Conservation (phyloP, 2,329 filamentous ascomycete genomes). For the Cladophialophora carrionii region DNA sequence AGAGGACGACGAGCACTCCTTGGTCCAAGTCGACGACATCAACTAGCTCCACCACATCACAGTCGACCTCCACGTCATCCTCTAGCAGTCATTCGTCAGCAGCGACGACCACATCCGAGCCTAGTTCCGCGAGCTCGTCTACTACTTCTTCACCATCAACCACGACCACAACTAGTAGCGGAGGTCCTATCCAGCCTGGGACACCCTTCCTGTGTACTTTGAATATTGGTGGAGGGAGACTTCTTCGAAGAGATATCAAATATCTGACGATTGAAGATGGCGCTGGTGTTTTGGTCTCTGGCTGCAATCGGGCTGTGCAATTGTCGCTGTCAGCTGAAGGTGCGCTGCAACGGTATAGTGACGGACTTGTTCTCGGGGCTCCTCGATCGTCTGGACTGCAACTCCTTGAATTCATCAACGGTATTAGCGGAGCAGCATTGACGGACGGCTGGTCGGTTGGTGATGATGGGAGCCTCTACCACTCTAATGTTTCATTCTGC, state of each 20-base stretch:
- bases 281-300: not conserved
- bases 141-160: not conserved
- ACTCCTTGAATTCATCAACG: conserved; percentile 1
- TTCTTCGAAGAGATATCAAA: not conserved
- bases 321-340: not conserved
- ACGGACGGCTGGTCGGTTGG: not conserved
- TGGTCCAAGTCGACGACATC: not conserved
- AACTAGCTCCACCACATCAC: not conserved
- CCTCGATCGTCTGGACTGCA: not conserved
- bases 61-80: not conserved
- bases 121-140: not conserved
- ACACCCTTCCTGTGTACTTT: not conserved
- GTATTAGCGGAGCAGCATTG: not conserved
- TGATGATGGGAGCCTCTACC: not conserved
- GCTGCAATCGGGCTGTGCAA: not conserved
- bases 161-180: conserved; percentile 1
- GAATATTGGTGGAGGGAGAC: not conserved
- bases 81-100: not conserved
- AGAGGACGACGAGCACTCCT: not conserved
- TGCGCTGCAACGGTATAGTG: not conserved
- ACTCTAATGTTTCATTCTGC: not conserved
- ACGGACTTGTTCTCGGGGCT: conserved; percentile 1
- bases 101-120: not conserved
- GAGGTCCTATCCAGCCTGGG: conserved; percentile 3
- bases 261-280: conserved; percentile 1